Percentiles rank a stretch among this genome's conserved stretches.
These are phyloP conservation scores for Trametes hirsuta DNA, from an alignment of 1,284 basidiomycete species.

Conservation along the genomic window DNA sequence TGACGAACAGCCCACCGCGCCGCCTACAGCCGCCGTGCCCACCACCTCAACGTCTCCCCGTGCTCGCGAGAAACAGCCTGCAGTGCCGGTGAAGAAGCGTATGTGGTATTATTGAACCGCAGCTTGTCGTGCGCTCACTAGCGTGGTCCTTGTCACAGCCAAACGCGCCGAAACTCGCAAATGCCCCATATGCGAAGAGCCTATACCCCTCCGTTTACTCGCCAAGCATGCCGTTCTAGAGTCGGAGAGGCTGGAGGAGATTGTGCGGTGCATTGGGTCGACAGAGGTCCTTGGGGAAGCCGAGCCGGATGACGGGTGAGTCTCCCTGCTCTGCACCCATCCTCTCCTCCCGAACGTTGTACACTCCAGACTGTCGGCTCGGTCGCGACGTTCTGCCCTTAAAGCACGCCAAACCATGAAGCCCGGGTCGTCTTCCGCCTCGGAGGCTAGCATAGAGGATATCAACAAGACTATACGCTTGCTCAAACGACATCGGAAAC, in stretches of 20 bases:
- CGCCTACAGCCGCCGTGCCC: slow-evolving; percentile 7
- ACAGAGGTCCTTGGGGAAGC: slow-evolving; percentile 44
- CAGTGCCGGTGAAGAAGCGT: slow-evolving; percentile 34
- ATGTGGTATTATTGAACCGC: slow-evolving; percentile 5
- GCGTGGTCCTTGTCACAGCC: slow-evolving; percentile 38
- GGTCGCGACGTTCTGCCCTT: slow-evolving; percentile 60
- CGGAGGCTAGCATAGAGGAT: slow-evolving; percentile 42
- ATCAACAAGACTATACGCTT: slow-evolving; percentile 56
- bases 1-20: slow-evolving; percentile 15
- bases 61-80: slow-evolving; percentile 22
- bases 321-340: slow-evolving; percentile 14
- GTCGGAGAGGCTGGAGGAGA: slow-evolving; percentile 64
- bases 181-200: slow-evolving; percentile 74
- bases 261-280: slow-evolving; percentile 64
- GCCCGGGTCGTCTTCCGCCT: slow-evolving; percentile 33
- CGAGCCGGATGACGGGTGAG: slow-evolving; percentile 53
- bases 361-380: slow-evolving; percentile 24
- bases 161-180: slow-evolving; percentile 72
- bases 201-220: slow-evolving; percentile 70
- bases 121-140: not conserved
- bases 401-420: slow-evolving; percentile 61
- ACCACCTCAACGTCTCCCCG: slow-evolving; percentile 6
- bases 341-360: not conserved
- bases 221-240: slow-evolving; percentile 65
- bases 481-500: slow-evolving; percentile 67